Conservation (phyloP, 768 basidiomycete species). For the Trametes elegans region DNA sequence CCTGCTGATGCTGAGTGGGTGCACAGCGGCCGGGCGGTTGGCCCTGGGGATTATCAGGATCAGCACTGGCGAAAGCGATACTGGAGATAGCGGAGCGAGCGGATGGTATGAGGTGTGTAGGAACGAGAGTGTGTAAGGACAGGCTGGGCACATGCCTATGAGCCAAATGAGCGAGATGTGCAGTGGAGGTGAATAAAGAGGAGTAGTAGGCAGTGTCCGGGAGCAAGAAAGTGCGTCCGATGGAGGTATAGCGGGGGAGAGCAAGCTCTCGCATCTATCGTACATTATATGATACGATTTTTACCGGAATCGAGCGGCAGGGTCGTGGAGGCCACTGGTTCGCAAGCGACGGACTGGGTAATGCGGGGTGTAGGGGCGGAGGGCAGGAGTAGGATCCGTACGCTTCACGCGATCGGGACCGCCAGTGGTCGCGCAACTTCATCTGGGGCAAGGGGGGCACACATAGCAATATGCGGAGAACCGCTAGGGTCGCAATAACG, state of each 20-base stretch:
- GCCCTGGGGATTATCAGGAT: conserved; percentile 4
- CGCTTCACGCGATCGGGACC: conserved; percentile 13
- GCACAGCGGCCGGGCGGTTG: no score
- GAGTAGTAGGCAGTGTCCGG: background rate
- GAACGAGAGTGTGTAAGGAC: conserved; percentile 3
- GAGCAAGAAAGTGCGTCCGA: conserved; percentile 9
- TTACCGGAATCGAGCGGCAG: background rate
- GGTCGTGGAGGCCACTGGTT: background rate
- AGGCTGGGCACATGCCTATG: conserved; percentile 1
- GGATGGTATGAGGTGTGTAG: background rate
- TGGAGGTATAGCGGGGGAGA: conserved; percentile 3
- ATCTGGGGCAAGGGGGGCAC: conserved; percentile 13
- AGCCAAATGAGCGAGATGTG: background rate
- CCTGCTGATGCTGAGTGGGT: no score
- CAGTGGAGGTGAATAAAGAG: background rate
- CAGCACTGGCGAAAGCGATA: conserved; percentile 18
- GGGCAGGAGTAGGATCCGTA: background rate
- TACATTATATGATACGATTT: conserved; percentile 11
- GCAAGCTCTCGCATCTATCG: conserved; percentile 5
- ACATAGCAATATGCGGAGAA: conserved; percentile 13
- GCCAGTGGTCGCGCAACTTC: conserved; percentile 5
- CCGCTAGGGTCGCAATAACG: conserved; percentile 16
- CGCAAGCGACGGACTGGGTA: no score
- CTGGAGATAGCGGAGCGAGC: conserved; percentile 17
- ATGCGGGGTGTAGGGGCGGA: background rate